These are phyloP conservation scores for Cinnamomum chago DNA, from an alignment of 164 flowering plant species.

Conservation along the genomic window DNA sequence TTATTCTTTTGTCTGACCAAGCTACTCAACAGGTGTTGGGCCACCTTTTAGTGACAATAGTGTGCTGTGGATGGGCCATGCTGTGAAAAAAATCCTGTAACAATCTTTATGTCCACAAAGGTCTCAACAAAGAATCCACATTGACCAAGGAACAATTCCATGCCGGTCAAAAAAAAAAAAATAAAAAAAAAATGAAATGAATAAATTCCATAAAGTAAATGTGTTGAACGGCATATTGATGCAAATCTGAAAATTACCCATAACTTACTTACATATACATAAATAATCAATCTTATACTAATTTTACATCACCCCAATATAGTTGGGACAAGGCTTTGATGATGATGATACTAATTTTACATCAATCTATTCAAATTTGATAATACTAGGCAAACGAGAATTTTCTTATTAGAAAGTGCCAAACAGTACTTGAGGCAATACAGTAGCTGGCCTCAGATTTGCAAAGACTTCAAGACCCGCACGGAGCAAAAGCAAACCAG, in stretches of 20 bases:
- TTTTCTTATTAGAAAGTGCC: background rate
- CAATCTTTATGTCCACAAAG: background rate
- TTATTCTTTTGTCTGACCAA: no score
- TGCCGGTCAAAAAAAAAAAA: background rate
- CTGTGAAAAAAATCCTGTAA: background rate
- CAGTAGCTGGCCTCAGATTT: constrained; percentile 91
- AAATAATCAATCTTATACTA: no score
- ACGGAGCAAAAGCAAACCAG: constrained; percentile 90
- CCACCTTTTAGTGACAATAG: background rate
- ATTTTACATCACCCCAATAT: no score
- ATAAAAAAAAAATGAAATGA: background rate
- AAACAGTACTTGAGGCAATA: constrained; percentile 71
- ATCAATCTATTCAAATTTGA: background rate
- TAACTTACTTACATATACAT: no score
- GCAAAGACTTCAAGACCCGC: constrained; percentile 92
- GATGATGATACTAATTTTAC: no score
- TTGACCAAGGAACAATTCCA: background rate
- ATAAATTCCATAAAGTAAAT: constrained; percentile 1
- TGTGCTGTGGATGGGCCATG: background rate
- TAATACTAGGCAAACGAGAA: background rate
- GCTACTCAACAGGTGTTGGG: background rate
- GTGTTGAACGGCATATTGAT: background rate
- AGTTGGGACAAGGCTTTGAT: no score
- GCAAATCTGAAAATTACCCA: background rate
- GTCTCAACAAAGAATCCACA: background rate